Evolutionary conservation across 2,329 filamentous ascomycete genomes (phyloP), one percentile per base, ranked within the genome.

Genomic region (Lasiodiplodia gonubiensis): DNA sequence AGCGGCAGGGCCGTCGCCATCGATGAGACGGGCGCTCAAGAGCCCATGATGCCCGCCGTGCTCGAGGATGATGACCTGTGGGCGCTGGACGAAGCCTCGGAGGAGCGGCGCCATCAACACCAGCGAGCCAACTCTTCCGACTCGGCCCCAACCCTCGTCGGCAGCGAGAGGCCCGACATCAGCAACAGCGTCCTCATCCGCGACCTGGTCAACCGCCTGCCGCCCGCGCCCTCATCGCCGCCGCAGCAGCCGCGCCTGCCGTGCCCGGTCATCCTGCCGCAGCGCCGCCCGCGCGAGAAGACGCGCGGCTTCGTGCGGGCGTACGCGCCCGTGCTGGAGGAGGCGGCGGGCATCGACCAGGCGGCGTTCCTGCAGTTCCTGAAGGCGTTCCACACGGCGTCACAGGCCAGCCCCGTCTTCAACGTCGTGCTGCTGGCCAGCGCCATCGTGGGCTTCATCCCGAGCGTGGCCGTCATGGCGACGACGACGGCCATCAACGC

Each of bases 231-330:
- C 23, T 23, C 6, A 1, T 49, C 14, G 1, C 11, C 61, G 6
- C 10, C 30, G 23, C 21, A 33, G 10, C 30, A 33, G 14, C 52
- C 23, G 25, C 35, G 35, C 2, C 64, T 66, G 8, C 37, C 52
- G 7, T 57, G 78, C 59, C 84, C 84, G 0, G 82, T 87, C 25
- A 80, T 87, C 25, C 73, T 87, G 3, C 83, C 84, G 0, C 86
- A 87, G 67, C 76, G 85, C 2, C 80, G 86, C 12, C 85, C 85
- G 0, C 78, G 80, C 35, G 77, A 80, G 37, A 82, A 82, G 63
- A 72, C 75, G 0, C 78, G 85, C 14, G 86, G 85, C 0, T 86
- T 87, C 69, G 76, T 86, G 3, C 79, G 81, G n/a, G 85, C 83
- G 0, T 87, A 87, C 71, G 79, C 85, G 0, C 85, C 85, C 0